phyloP scores from a whole-genome alignment of 768 basidiomycete genomes.

The Rubroboletus pulcherrimus region DNA sequence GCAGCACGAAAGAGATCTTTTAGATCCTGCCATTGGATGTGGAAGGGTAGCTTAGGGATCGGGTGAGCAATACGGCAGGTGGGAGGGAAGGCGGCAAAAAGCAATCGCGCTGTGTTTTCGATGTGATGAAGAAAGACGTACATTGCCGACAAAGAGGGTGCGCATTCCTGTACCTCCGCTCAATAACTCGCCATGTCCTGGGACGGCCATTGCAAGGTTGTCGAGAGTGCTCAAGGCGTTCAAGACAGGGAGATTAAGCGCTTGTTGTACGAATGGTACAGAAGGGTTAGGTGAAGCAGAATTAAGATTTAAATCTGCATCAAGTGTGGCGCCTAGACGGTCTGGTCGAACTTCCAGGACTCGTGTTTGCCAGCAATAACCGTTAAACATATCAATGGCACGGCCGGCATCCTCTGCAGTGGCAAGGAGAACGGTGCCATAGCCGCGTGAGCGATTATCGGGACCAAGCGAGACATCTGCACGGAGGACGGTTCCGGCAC shows the following conservation, averaged over 20 bases:
- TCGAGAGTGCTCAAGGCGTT: conserved; percentile 15
- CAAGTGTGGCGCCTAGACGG: conserved; percentile 45
- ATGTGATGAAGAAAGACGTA: conserved; percentile 38
- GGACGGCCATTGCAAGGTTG: conserved; percentile 12
- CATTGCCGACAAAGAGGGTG: conserved; percentile 86
- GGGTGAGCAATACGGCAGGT: conserved; percentile 14
- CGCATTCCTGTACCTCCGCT: conserved; percentile 37
- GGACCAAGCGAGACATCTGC: conserved; percentile 78
- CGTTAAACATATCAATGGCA: conserved; percentile 95
- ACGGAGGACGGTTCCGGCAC: conserved; percentile 84
- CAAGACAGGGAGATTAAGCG: conserved; percentile 12
- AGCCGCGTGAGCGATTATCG: conserved; percentile 88
- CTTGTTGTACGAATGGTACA: conserved; percentile 20
- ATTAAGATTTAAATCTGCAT: conserved; percentile 19
- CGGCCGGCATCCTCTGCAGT: conserved; percentile 92
- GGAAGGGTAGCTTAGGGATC: conserved; percentile 74
- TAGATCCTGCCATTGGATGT: conserved; percentile 96
- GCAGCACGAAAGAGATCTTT: conserved; percentile 94
- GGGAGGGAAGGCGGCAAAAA: not conserved
- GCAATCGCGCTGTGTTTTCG: conserved; percentile 1
- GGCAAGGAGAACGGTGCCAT: conserved; percentile 92
- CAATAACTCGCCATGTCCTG: conserved; percentile 22
- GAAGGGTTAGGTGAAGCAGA: conserved; percentile 11
- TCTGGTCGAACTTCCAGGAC: conserved; percentile 90
- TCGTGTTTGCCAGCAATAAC: conserved; percentile 95